Conservation (phyloP, 2,329 filamentous ascomycete species). For the Chaetomium strumarium region DNA sequence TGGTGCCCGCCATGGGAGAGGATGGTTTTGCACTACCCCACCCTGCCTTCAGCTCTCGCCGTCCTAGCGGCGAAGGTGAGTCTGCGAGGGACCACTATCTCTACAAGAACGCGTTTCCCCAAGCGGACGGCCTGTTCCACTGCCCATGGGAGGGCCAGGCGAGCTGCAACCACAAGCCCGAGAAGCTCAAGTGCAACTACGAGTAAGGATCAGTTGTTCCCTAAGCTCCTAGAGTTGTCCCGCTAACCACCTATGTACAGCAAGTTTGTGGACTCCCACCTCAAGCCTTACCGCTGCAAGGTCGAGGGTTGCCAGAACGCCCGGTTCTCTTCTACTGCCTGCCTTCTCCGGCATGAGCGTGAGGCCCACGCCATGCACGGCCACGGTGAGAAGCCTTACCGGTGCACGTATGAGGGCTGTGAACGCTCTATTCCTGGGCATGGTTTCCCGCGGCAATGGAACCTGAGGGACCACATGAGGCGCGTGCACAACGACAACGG, state of each 20-base stretch:
- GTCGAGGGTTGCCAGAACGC: constrained; percentile 73
- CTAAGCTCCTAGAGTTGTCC: constrained; percentile 15
- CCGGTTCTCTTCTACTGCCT: constrained; percentile 91
- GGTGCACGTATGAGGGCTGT: constrained; percentile 82
- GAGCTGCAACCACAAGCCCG: constrained; percentile 80
- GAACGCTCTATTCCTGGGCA: constrained; percentile 76
- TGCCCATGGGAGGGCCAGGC: constrained; percentile 75
- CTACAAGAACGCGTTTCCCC: constrained; percentile 61
- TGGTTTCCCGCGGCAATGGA: constrained; percentile 93
- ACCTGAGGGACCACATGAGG: constrained; percentile 94
- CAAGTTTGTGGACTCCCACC: constrained; percentile 94
- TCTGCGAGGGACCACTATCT: constrained; percentile 60
- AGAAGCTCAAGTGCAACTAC: constrained; percentile 98
- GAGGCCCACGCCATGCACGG: constrained; percentile 95
- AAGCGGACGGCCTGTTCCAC: constrained; percentile 78
- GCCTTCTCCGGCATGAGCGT: constrained; percentile 87
- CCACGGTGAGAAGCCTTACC: constrained; percentile 85
- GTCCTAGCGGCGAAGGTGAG: constrained; percentile 48
- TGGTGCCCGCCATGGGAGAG: constrained; percentile 31
- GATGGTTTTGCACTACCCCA: constrained; percentile 32
- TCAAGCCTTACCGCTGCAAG: constrained; percentile 97
- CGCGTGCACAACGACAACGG: constrained; percentile 68
- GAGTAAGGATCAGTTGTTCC: constrained; percentile 60
- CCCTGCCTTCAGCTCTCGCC: constrained; percentile 40
- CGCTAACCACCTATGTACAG: constrained; percentile 40